phyloP scores from a whole-genome alignment of 2,329 filamentous ascomycete genomes.

The Xenosphaeropsis pyriputrescens region DNA sequence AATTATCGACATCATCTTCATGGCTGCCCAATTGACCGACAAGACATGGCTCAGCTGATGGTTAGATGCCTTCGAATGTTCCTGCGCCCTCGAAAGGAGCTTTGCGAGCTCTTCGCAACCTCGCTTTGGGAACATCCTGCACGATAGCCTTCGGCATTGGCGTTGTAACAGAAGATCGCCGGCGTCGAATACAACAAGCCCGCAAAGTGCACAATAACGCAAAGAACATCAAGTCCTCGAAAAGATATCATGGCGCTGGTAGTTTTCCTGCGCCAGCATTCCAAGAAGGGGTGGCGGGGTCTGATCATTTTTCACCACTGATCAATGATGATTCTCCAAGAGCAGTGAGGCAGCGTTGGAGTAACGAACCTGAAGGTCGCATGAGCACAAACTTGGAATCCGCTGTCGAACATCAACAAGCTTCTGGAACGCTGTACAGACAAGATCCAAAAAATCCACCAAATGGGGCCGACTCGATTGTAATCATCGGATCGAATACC shows the following conservation, averaged over 20 bases:
- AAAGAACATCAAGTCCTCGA: constrained; percentile 29
- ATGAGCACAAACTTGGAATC: too few species aligned
- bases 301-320: background rate
- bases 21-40: background rate
- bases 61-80: constrained; percentile 17
- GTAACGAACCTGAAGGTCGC: too few species aligned
- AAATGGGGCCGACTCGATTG: too few species aligned
- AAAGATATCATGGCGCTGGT: constrained; percentile 21
- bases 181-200: constrained; percentile 35
- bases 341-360: too few species aligned
- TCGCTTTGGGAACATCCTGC: constrained; percentile 41
- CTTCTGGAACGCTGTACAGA: too few species aligned
- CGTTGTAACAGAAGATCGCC: constrained; percentile 38
- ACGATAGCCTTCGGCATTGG: constrained; percentile 27
- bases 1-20: too few species aligned
- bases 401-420: too few species aligned
- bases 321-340: background rate
- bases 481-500: too few species aligned
- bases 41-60: background rate
- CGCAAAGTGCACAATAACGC: constrained; percentile 35
- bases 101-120: constrained; percentile 37
- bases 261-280: constrained; percentile 7
- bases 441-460: too few species aligned
- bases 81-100: constrained; percentile 39
- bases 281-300: constrained; percentile 4